Base-by-base conservation (phyloP, 176 grass and related monocot genomes). In the Oryza rufipogon region DNA sequence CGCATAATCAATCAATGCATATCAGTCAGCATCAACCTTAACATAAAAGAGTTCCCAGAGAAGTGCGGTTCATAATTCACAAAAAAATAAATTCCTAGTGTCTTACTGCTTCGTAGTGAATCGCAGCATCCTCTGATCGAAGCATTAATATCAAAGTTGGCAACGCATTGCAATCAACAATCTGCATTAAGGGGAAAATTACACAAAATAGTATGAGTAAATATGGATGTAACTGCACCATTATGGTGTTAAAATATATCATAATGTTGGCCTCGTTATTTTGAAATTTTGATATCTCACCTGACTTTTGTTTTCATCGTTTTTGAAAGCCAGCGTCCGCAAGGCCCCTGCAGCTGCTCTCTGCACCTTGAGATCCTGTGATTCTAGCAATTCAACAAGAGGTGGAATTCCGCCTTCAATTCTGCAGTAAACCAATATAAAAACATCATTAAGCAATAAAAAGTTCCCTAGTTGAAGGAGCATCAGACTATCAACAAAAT, bases 131-230 rank as follows among this genome's bases (percentile, higher is more conserved):
- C 28, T 99, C 93, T 63, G 97, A 99, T 38, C 90, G 88, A 77
- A 99, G 88, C 97, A 99, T 99, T 78, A 99, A 92, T 84, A 99
- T 96, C 75, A 99, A 87, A 45, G 93, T 99, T 80, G 97, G 97
- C 92, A 99, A 89, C 78, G 97, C 97, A 58, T 91, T 94, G 66
- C 97, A 99, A 70, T 96, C 88, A 81, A 99, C 97, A 91, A 99
- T 99, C 97, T 99, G 89, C 68, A 81, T 66, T 56, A 54, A 49
- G 4, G 10, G 65, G 80, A 33, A 19, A 80, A 49, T 64, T 68
- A 5, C 8, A 64, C 69, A 15, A 65, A 76, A 25, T 23, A 61
- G 16, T 20, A 56, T 68, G 69, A 22, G 36, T 65, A 38, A 66
- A 74, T 56, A 63, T 44, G 42, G 46, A 70, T 44, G n/a, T 20